These are phyloP conservation scores for Musa acuminata DNA, from an alignment of 176 grass and related monocot genomes.

Conservation along the genomic window DNA sequence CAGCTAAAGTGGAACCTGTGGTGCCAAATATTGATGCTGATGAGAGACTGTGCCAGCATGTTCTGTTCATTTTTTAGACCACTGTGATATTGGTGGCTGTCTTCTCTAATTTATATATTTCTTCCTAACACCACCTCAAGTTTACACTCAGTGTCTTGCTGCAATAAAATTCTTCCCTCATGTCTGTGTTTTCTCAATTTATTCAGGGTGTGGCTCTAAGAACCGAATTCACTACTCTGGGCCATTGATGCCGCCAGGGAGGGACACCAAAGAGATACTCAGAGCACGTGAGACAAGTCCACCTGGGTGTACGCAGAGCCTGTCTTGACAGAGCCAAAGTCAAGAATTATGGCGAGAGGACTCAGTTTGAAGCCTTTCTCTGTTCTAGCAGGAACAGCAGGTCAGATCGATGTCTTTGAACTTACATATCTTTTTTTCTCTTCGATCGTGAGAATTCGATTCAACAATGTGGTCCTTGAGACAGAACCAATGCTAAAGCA, in stretches of 20 bases:
- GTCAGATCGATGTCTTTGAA: conserved; percentile 19
- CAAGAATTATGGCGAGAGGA: conserved; percentile 50
- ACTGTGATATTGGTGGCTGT: too few species aligned
- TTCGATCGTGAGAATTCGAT: background rate
- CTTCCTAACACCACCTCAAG: background rate
- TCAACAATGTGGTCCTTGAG: background rate
- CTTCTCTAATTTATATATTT: background rate
- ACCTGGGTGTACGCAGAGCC: conserved; percentile 64
- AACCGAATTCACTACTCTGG: conserved; percentile 93
- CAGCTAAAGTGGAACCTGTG: too few species aligned
- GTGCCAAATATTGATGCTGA: too few species aligned
- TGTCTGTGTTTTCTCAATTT: conserved; percentile 3
- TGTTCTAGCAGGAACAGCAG: conserved; percentile 46
- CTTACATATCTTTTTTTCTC: background rate
- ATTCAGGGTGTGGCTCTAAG: conserved; percentile 52
- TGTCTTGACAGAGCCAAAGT: conserved; percentile 66
- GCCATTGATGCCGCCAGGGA: conserved; percentile 86
- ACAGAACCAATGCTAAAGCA: background rate
- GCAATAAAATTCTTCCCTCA: background rate
- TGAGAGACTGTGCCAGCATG: too few species aligned
- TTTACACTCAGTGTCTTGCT: background rate
- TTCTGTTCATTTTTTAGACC: too few species aligned
- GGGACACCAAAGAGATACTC: conserved; percentile 81
- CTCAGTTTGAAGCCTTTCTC: conserved; percentile 56
- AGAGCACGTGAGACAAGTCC: conserved; percentile 89